Conservation (phyloP, 306 rosid species). For the Potentilla sterilis region DNA sequence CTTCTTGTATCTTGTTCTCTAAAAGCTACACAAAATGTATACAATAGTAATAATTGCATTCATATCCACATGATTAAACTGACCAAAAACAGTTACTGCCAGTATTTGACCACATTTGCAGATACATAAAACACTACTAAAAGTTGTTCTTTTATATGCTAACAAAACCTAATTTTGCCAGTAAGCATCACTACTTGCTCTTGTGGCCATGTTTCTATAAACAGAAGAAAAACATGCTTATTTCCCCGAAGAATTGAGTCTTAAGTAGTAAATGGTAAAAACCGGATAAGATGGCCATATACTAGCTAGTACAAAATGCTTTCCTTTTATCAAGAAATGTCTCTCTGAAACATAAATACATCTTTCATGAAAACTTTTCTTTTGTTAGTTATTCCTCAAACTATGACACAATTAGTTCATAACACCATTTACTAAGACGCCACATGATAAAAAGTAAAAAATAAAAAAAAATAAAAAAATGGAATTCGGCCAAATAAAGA, state of each 20-base stretch:
- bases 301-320: too few relatives aligned
- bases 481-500: not conserved
- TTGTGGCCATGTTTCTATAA: not conserved
- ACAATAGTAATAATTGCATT: not conserved
- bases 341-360: not conserved
- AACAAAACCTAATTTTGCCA: not conserved
- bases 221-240: not conserved
- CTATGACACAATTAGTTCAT: not conserved
- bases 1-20: slow-evolving; percentile 93
- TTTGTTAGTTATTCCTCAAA: not conserved
- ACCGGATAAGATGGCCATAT: not conserved
- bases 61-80: not conserved
- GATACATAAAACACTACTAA: not conserved
- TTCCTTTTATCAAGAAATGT: too few relatives aligned
- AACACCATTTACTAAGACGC: not conserved
- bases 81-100: not conserved
- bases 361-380: not conserved
- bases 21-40: slow-evolving; percentile 55
- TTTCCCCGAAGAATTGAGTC: not conserved
- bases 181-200: not conserved
- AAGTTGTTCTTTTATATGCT: not conserved
- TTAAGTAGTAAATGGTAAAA: not conserved
- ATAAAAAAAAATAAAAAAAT: too few relatives aligned
- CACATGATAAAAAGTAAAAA: too few relatives aligned
- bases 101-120: not conserved